A percentile compares a stretch with the other conserved stretches of the same genome.
These are phyloP conservation scores for Lactifluus piperatus DNA, from an alignment of 768 basidiomycete species.

Conservation along the genomic window DNA sequence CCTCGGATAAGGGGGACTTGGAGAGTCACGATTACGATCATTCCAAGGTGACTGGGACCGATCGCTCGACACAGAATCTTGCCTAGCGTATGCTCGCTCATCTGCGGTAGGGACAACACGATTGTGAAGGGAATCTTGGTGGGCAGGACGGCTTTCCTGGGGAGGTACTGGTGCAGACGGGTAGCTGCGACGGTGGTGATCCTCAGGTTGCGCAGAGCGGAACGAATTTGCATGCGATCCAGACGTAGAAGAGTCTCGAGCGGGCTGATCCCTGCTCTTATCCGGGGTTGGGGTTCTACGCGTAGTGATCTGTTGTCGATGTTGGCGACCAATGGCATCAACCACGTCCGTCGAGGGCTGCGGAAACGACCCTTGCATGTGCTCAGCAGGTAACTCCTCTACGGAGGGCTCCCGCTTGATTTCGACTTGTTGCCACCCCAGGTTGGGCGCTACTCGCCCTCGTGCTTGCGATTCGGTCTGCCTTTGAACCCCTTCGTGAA, in stretches of 20 bases:
- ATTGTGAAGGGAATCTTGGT: not conserved
- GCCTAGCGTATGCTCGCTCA: not conserved
- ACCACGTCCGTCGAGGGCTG: not conserved
- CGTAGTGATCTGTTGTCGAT: not conserved
- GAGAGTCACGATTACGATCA: not conserved
- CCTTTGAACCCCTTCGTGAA: not conserved
- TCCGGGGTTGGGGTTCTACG: not conserved
- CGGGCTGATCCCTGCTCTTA: not conserved
- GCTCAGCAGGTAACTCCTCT: not conserved
- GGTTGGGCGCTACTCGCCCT: not conserved
- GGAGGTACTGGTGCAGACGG: not conserved
- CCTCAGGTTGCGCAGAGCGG: not conserved
- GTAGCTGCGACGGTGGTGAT: not conserved
- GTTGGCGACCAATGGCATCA: not conserved
- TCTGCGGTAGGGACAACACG: not conserved
- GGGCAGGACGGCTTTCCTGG: not conserved
- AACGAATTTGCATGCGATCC: not conserved
- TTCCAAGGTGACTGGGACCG: not conserved
- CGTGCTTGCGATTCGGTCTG: not conserved
- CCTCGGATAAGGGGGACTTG: not conserved
- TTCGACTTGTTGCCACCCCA: not conserved
- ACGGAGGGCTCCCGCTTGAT: conserved; percentile 10
- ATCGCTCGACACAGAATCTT: not conserved
- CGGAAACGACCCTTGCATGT: not conserved
- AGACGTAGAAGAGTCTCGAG: not conserved